A percentile compares a stretch with the other conserved stretches of the same genome.
Evolutionary conservation across 2,329 filamentous ascomycete genomes (phyloP).

Genomic region (Colletotrichum sp.): DNA sequence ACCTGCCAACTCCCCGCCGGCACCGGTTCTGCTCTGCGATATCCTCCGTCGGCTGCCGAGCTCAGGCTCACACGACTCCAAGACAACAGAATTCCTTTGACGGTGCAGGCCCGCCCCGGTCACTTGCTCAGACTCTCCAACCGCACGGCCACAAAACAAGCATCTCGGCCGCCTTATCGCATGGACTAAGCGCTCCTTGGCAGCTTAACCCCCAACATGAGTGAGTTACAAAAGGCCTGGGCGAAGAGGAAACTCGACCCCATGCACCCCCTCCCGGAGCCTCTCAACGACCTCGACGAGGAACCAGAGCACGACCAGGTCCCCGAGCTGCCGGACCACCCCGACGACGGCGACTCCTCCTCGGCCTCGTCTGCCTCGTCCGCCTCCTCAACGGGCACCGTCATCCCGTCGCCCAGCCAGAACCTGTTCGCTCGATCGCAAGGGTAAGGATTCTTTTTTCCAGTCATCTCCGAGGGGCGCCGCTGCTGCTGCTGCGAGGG

Average conservation of each 20-base stretch:
- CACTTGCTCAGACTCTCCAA: not conserved
- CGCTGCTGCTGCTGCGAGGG: not conserved
- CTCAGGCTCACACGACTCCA: not conserved
- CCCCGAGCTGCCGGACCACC: constrained; percentile 48
- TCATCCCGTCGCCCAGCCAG: constrained; percentile 78
- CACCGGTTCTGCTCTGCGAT: not conserved
- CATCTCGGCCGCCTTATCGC: not conserved
- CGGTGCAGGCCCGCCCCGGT: not conserved
- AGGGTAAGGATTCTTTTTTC: constrained; percentile 53
- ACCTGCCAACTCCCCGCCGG: not conserved
- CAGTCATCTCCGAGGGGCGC: not conserved
- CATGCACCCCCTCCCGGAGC: constrained; percentile 55
- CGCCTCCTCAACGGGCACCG: constrained; percentile 91
- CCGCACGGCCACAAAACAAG: not conserved
- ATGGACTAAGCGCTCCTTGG: constrained; percentile 1
- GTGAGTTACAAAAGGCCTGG: constrained; percentile 80
- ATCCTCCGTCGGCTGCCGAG: not conserved
- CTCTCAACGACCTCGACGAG: constrained; percentile 59
- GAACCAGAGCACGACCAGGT: constrained; percentile 54
- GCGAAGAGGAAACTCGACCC: constrained; percentile 76
- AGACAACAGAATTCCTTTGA: not conserved
- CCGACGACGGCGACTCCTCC: constrained; percentile 71
- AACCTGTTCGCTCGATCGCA: constrained; percentile 75
- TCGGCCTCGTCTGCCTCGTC: constrained; percentile 70
- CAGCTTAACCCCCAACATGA: constrained; percentile 60